These are phyloP conservation scores for Mikania micrantha DNA, from an alignment of 129 eudicot species.

Conservation along the genomic window DNA sequence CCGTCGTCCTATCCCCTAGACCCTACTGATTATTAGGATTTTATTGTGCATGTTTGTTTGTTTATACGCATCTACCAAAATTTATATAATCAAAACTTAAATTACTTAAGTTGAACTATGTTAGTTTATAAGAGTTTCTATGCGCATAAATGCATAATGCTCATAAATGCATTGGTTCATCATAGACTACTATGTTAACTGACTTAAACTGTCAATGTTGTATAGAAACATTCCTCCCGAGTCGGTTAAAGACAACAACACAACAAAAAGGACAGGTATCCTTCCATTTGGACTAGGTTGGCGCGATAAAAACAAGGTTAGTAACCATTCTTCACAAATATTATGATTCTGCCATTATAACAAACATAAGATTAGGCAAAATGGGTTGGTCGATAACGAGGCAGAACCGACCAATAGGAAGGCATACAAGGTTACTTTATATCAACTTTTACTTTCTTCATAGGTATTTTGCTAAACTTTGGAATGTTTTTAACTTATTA, in stretches of 20 bases:
- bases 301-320: constrained; percentile 86
- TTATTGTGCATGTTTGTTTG: no score
- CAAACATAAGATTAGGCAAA: neutral
- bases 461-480: neutral
- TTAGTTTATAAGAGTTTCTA: neutral
- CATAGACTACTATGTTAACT: neutral
- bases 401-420: neutral
- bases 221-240: constrained; percentile 36
- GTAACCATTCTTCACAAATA: neutral
- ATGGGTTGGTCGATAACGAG: neutral
- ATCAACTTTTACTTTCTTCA: neutral
- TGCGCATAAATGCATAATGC: neutral
- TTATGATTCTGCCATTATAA: neutral
- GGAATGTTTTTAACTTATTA: neutral
- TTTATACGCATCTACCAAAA: no score
- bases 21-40: no score
- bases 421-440: neutral
- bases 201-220: constrained; percentile 10
- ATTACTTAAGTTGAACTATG: neutral
- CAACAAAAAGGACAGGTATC: constrained; percentile 43
- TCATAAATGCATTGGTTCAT: constrained; percentile 1
- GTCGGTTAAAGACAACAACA: constrained; percentile 30
- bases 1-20: no score
- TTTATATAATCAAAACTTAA: neutral
- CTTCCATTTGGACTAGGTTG: constrained; percentile 88